Evolutionary conservation across 352 stramenopile genomes (phyloP), one percentile per base, ranked within the genome.

Genomic region (Pythium vanterpoolii): DNA sequence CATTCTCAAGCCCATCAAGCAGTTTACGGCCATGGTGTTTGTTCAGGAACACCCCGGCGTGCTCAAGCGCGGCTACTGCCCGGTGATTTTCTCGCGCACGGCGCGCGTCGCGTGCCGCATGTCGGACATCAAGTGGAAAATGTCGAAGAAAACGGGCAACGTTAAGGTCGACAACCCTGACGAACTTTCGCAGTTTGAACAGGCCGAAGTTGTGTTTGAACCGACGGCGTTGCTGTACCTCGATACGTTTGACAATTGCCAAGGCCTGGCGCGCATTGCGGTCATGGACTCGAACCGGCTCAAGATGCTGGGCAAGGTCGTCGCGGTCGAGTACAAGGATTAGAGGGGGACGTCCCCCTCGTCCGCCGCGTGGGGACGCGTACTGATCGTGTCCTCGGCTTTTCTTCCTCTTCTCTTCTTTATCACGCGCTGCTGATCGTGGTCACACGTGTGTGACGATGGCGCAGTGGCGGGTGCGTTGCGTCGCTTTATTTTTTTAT

Each of bases 201-300:
- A 78, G 64, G 81, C 81, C 45, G 77, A 89, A 56, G 77, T 94
- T 34, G 79, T 87, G 31, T 91, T 91, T 50, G 79, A 89, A 60
- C 81, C 84, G 48, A 79, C 62, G 10, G 53, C 69, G 30, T 73
- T 84, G 24, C 67, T 94, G 45, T 91, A 88, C 69, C 62, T 94
- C 36, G 84, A 94, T 72, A 77, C 77, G 24, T 94, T 91, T 63
- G 77, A 78, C 26, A 69, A 83, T 55, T 90, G 77, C 66, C 77
- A 83, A 50, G 76, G 76, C 30, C 76, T 91, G 63, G 84, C 77
- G 54, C 79, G 84, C 78, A 86, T 94, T 64, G 84, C 84, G 44
- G 84, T 94, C 33, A 94, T 91, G 84, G 81, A 94, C 66, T 88
- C 77, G 60, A 89, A 93, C 76, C 72, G 77, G 69, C 73, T 90